These are phyloP conservation scores for Penicillium cinerascens DNA, from an alignment of 495 filamentous ascomycete species.

Conservation along the genomic window DNA sequence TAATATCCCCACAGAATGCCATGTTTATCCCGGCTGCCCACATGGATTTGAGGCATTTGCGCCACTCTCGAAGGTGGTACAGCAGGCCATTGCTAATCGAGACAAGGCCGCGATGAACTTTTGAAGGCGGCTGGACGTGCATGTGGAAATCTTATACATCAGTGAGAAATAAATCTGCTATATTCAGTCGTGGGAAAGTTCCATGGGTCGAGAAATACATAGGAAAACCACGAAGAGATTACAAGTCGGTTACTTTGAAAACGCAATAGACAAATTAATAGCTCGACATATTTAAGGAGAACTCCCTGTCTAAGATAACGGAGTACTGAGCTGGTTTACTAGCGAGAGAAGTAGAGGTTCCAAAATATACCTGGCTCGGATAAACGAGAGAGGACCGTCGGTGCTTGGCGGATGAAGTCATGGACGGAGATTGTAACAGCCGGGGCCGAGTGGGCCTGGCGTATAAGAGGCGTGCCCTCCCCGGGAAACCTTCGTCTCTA, in stretches of 20 bases:
- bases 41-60: conserved; percentile 29
- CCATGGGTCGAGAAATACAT: too few species aligned
- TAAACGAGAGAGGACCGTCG: too few species aligned
- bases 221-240: too few species aligned
- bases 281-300: too few species aligned
- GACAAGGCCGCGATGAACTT: conserved; percentile 11
- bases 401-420: background rate
- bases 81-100: conserved; percentile 6
- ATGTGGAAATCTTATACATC: background rate
- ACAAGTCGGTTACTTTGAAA: too few species aligned
- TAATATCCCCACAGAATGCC: conserved; percentile 22
- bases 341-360: too few species aligned
- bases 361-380: background rate
- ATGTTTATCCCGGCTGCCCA: conserved; percentile 28
- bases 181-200: too few species aligned
- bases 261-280: too few species aligned
- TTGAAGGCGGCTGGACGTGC: background rate
- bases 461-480: background rate
- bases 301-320: too few species aligned
- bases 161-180: background rate
- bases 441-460: background rate
- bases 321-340: too few species aligned
- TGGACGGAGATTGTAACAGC: background rate
- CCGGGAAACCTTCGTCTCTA: background rate
- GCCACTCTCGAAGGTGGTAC: background rate